These are phyloP conservation scores for Zarea fungicola DNA, from an alignment of 2,329 filamentous ascomycete species.

Conservation along the genomic window DNA sequence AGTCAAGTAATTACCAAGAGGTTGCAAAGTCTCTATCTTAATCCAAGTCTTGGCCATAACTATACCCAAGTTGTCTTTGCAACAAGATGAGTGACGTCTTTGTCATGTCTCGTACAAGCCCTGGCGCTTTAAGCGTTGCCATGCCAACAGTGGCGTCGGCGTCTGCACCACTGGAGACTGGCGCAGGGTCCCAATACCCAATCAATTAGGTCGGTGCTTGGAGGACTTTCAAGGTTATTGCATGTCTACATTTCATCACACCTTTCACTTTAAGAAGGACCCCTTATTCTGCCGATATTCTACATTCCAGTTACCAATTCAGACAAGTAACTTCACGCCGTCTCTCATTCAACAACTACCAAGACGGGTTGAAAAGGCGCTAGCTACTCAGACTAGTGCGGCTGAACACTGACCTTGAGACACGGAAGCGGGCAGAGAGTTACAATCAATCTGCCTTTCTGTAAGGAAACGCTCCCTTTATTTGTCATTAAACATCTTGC, in stretches of 20 bases:
- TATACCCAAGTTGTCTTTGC: too few species aligned
- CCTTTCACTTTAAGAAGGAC: not conserved
- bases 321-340: not conserved
- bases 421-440: not conserved
- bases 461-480: not conserved
- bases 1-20: too few species aligned
- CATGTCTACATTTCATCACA: too few species aligned
- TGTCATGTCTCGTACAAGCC: not conserved
- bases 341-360: not conserved
- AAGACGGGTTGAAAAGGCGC: not conserved
- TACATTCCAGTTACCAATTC: slow-evolving; percentile 5
- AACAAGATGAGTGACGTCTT: not conserved
- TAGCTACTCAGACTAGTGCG: slow-evolving; percentile 7
- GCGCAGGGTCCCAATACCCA: not conserved
- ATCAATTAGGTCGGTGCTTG: too few species aligned
- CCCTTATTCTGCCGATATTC: not conserved
- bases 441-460: not conserved
- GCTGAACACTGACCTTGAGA: not conserved
- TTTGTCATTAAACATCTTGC: not conserved
- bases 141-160: slow-evolving; percentile 9
- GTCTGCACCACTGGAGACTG: not conserved
- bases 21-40: too few species aligned
- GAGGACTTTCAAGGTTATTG: too few species aligned
- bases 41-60: too few species aligned
- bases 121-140: not conserved